phyloP scores from a whole-genome alignment of 768 basidiomycete genomes.

The Ramaria sp. region DNA sequence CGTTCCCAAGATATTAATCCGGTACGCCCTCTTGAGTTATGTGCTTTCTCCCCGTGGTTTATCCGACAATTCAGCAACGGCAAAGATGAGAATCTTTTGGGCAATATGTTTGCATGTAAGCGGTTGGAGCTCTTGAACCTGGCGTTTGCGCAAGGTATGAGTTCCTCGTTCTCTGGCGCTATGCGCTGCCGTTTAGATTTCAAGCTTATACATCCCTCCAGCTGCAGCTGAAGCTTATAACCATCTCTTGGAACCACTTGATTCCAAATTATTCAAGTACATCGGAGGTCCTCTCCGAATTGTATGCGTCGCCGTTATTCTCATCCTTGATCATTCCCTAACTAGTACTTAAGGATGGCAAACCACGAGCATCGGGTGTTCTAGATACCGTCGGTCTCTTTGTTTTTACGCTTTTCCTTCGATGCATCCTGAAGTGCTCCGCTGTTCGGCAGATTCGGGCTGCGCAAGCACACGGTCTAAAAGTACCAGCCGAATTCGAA shows the following conservation, averaged over 20 bases:
- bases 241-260: constrained; percentile 46
- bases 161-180: neutral
- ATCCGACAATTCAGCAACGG: constrained; percentile 37
- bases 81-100: constrained; percentile 60
- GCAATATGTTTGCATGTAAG: constrained; percentile 60
- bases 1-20: constrained; percentile 41
- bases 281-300: constrained; percentile 59
- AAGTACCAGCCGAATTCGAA: constrained; percentile 61
- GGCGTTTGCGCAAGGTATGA: constrained; percentile 54
- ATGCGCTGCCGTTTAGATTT: too few relatives aligned
- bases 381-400: constrained; percentile 49
- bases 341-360: constrained; percentile 37
- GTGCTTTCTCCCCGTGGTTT: neutral
- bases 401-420: neutral
- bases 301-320: constrained; percentile 8
- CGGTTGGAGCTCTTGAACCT: constrained; percentile 51
- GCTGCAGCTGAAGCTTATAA: constrained; percentile 61
- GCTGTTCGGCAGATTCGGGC: constrained; percentile 42
- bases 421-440: neutral
- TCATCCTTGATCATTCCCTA: neutral
- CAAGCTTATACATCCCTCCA: constrained; percentile 15
- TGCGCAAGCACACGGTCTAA: constrained; percentile 58
- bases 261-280: constrained; percentile 58
- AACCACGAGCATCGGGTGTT: constrained; percentile 64
- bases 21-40: constrained; percentile 28